Conservation (phyloP, 2,329 filamentous ascomycete genomes). For the Alternaria solani region DNA sequence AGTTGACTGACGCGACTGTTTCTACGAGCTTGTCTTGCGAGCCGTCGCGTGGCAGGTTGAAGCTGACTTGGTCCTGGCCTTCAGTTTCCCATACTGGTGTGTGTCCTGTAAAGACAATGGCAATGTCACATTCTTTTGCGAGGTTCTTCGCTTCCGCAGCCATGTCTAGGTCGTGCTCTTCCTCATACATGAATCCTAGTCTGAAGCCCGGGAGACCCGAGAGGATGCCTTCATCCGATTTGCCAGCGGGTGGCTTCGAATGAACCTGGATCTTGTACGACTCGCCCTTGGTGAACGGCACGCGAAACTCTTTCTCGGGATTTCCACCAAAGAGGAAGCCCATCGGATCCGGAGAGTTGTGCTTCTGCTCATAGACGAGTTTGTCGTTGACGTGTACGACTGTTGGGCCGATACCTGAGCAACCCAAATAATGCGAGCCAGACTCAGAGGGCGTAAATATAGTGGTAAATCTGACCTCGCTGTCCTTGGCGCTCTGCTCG, state of each 20-base stretch:
- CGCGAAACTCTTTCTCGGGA: conserved; percentile 67
- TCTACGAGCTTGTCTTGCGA: conserved; percentile 70
- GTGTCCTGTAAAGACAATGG: conserved; percentile 47
- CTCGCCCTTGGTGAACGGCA: conserved; percentile 66
- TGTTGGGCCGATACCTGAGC: conserved; percentile 47
- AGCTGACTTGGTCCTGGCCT: conserved; percentile 67
- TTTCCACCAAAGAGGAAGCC: conserved; percentile 72
- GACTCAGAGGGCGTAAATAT: conserved; percentile 36
- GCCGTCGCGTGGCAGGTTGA: conserved; percentile 63
- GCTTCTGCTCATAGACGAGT: conserved; percentile 41
- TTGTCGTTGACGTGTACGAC: conserved; percentile 38
- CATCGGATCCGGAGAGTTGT: conserved; percentile 66
- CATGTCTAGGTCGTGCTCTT: conserved; percentile 43
- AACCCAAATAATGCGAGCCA: conserved; percentile 44
- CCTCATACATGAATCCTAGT: conserved; percentile 44
- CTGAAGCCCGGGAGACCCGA: conserved; percentile 43
- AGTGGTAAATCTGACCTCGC: conserved; percentile 33
- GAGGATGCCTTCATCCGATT: conserved; percentile 33
- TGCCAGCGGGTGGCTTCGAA: conserved; percentile 65
- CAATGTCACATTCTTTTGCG: conserved; percentile 39
- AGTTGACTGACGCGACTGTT: conserved; percentile 71
- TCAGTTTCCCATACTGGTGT: conserved; percentile 57
- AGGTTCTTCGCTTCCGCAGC: conserved; percentile 34
- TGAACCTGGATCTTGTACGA: conserved; percentile 67
- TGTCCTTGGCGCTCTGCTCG: conserved; percentile 32